Conservation (phyloP, 148 eudicot genomes). For the Vaccinium macrocarpon region DNA sequence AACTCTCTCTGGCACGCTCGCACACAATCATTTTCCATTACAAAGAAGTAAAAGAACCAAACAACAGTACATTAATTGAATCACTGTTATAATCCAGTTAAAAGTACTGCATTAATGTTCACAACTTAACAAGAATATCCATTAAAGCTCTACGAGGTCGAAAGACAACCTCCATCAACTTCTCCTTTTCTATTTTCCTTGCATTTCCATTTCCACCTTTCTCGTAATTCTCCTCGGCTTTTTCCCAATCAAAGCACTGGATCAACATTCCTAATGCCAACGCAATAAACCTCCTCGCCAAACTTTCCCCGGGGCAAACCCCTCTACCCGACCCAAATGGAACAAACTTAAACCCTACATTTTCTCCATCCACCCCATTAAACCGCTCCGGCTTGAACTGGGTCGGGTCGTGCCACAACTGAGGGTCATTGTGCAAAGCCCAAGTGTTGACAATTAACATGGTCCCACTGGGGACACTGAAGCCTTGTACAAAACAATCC, state of each 20-base stretch:
- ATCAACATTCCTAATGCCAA: background rate
- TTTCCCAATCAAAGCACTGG: slow-evolving; percentile 11
- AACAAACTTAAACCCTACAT: background rate
- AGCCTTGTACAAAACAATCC: background rate
- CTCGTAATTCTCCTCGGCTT: background rate
- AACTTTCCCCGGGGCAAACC: background rate
- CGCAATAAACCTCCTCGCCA: slow-evolving; percentile 7
- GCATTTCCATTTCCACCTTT: too few species aligned
- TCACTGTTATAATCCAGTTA: too few species aligned
- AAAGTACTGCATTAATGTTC: background rate
- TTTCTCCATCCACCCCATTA: background rate
- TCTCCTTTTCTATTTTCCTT: too few species aligned
- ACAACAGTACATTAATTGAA: too few species aligned
- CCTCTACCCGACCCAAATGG: background rate
- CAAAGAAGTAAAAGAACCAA: too few species aligned
- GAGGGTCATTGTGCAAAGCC: background rate
- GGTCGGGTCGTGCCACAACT: background rate
- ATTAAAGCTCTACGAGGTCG: background rate
- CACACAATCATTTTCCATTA: too few species aligned
- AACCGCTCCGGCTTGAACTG: background rate
- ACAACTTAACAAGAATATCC: background rate
- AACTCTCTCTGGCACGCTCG: too few species aligned
- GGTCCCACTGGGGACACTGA: background rate
- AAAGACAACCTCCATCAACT: background rate
- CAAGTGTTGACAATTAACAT: background rate